Percentiles rank a stretch among this genome's conserved stretches.
Conservation (phyloP, 2,329 filamentous ascomycete species). For the Fusarium ramigenum region DNA sequence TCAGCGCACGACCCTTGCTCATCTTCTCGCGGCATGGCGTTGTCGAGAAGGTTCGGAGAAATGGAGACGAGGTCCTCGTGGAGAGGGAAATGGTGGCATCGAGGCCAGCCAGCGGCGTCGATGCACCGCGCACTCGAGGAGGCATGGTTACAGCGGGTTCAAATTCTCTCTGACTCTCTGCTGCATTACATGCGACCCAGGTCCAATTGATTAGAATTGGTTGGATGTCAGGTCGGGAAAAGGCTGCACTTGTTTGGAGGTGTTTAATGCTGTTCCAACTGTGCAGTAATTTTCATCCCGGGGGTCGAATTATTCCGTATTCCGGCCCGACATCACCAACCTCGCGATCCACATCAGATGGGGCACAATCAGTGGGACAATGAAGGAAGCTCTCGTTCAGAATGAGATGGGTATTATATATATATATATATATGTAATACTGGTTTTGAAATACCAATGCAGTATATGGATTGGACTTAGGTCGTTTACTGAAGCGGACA, state of each 20-base stretch:
- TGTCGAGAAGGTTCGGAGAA: constrained; percentile 51
- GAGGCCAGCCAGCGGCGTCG: constrained; percentile 45
- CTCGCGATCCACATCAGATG: background rate
- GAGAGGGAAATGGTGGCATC: constrained; percentile 40
- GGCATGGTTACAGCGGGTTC: constrained; percentile 44
- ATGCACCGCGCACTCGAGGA: constrained; percentile 45
- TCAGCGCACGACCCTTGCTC: constrained; percentile 49
- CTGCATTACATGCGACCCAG: constrained; percentile 39
- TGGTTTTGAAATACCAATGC: no score
- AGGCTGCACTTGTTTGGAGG: constrained; percentile 22
- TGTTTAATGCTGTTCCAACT: constrained; percentile 2
- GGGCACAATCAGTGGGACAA: background rate
- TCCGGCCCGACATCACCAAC: background rate
- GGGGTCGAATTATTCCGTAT: constrained; percentile 19
- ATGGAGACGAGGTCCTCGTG: constrained; percentile 22
- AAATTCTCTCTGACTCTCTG: constrained; percentile 22
- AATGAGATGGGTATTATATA: no score
- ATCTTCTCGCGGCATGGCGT: constrained; percentile 52
- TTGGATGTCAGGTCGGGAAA: constrained; percentile 27
- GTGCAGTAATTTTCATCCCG: constrained; percentile 35
- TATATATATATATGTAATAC: no score
- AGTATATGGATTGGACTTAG: background rate
- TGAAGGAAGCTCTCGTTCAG: background rate
- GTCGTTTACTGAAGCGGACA: no score
- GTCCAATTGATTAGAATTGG: constrained; percentile 41